Percentiles rank a stretch among this genome's conserved stretches.
Conservation (phyloP, 108 stramenopile genomes). For the Stephanodiscus minutulus region DNA sequence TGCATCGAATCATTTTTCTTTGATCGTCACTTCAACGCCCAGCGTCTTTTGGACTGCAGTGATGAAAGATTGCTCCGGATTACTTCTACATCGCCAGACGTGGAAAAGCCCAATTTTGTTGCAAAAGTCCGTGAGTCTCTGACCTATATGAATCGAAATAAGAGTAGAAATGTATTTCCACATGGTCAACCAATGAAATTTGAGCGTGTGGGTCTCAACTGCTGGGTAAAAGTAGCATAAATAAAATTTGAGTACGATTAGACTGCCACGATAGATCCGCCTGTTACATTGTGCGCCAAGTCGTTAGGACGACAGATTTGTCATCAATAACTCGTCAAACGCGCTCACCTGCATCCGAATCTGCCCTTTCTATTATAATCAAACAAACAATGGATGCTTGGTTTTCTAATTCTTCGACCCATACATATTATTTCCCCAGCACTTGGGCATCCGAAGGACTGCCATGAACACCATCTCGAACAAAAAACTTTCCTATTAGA, state of each 20-base stretch:
- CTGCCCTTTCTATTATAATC: too few relatives aligned
- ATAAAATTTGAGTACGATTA: not conserved
- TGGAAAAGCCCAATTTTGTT: constrained; percentile 76
- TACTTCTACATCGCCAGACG: constrained; percentile 77
- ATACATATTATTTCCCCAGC: too few relatives aligned
- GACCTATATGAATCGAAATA: constrained; percentile 27
- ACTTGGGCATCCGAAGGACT: too few relatives aligned
- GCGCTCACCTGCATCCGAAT: too few relatives aligned
- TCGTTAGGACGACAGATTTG: too few relatives aligned
- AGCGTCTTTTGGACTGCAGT: constrained; percentile 53
- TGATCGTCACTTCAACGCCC: constrained; percentile 39
- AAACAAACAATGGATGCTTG: too few relatives aligned
- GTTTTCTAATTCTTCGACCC: too few relatives aligned
- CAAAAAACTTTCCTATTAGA: too few relatives aligned
- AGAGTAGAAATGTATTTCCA: constrained; percentile 26
- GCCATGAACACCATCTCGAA: not conserved
- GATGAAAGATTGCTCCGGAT: constrained; percentile 57
- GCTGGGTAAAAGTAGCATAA: constrained; percentile 9
- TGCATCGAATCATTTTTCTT: constrained; percentile 60
- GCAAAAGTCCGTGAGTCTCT: constrained; percentile 48
- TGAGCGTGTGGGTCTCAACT: constrained; percentile 43
- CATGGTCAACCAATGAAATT: constrained; percentile 20
- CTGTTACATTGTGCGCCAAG: not conserved
- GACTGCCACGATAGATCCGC: not conserved
- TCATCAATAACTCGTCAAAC: too few relatives aligned